Base-by-base conservation (phyloP, 441 rosid genomes). In the Euphorbia schlechtendalii region DNA sequence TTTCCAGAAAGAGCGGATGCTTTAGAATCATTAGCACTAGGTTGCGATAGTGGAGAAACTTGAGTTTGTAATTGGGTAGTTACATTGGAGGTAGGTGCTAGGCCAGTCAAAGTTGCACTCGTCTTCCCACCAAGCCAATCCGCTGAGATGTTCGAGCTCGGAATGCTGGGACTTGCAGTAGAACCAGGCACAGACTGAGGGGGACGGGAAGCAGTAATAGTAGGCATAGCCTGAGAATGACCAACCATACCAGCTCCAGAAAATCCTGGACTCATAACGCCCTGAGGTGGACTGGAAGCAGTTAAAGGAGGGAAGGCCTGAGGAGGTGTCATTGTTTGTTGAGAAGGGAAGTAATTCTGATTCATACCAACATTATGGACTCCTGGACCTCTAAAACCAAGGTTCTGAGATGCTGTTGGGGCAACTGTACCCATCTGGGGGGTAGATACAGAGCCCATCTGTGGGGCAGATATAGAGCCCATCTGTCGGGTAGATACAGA, bases 311-410 rank as follows among this genome's bases (percentile, higher is more conserved):
- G 83, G 63, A 76, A 68, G 40, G 63, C 59, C 73, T 82, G 85
- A 64, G 74, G 71, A 8, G 79, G 84, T 65, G 88, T 78, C 67
- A 75, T 61, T 52, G 73, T 61, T 51, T 73, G 92, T 64, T 79
- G 91, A 76, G 95, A 61, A 68, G 85, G 79, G 67, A 77, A 76
- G 67, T 80, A 76, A 55, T 77, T 78, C 69, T 77, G 96, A 72
- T 63, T 72, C 74, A 75, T 75, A 69, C 69, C 68, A 63, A 73
- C 69, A 80, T 78, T 85, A 55, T 84, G 84, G 72, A 71, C 75
- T 65, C 85, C 86, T 28, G 81, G 86, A 64, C 84, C 89, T 77
- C 91, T 74, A 66, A 82, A 74, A 67, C 89, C 95, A 63, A 66
- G 59, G 74, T 64, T 79, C 51, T 77, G 87, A 65, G 84, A 53